These are phyloP conservation scores for Pythium brassicae DNA, from an alignment of 352 stramenopile species.

Conservation along the genomic window DNA sequence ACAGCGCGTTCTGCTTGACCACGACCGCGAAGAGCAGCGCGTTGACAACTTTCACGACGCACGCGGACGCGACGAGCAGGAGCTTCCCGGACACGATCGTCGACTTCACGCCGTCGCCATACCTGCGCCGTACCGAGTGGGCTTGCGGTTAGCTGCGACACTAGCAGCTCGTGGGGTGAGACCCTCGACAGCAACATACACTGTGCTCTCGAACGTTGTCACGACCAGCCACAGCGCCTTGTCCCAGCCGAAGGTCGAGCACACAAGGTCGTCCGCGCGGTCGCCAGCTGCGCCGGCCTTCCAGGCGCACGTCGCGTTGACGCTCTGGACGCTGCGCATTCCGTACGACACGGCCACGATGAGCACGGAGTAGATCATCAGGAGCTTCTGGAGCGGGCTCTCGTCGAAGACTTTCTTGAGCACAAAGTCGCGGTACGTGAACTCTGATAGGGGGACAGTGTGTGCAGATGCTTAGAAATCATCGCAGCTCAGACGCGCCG, in stretches of 20 bases:
- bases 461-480: background rate
- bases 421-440: slow-evolving; percentile 64
- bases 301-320: slow-evolving; percentile 36
- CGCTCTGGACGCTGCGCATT: slow-evolving; percentile 42
- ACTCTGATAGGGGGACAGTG: slow-evolving; percentile 34
- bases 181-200: slow-evolving; percentile 18
- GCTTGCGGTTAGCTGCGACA: background rate
- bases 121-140: slow-evolving; percentile 14
- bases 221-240: slow-evolving; percentile 44
- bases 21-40: slow-evolving; percentile 53
- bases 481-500: too few relatives aligned
- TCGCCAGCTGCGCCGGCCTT: background rate
- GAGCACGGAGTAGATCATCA: slow-evolving; percentile 18
- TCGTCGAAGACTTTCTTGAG: slow-evolving; percentile 75
- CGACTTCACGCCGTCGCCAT: slow-evolving; percentile 31
- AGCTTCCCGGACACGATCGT: slow-evolving; percentile 20
- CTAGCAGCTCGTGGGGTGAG: too few relatives aligned
- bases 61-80: slow-evolving; percentile 26
- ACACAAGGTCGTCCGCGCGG: slow-evolving; percentile 22
- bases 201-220: slow-evolving; percentile 44
- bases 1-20: slow-evolving; percentile 63
- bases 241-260: slow-evolving; percentile 22
- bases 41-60: slow-evolving; percentile 28
- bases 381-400: slow-evolving; percentile 38
- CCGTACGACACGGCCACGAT: slow-evolving; percentile 34